phyloP scores from a whole-genome alignment of 768 basidiomycete species.

The Lyophyllum atratum region DNA sequence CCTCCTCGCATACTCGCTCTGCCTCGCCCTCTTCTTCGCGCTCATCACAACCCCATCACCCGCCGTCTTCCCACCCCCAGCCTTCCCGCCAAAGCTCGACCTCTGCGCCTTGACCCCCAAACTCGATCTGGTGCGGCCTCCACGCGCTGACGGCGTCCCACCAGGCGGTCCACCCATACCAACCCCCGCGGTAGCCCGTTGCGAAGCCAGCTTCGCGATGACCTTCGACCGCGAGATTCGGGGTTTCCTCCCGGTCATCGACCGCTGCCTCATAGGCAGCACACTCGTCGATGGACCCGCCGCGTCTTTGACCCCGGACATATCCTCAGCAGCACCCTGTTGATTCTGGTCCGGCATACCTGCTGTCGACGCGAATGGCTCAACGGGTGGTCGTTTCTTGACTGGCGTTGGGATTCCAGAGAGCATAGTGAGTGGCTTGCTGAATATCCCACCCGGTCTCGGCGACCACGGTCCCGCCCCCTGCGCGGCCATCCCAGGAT shows the following conservation, averaged over 20 bases:
- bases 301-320: background rate
- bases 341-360: background rate
- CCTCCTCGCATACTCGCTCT: conserved; percentile 72
- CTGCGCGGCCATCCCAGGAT: conserved; percentile 10
- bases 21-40: conserved; percentile 72
- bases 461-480: conserved; percentile 27
- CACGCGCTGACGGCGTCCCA: conserved; percentile 21
- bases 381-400: conserved; percentile 29
- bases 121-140: conserved; percentile 50
- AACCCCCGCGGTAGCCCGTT: conserved; percentile 50
- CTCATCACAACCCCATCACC: conserved; percentile 51
- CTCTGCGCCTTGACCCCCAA: conserved; percentile 43
- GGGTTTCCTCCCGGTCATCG: conserved; percentile 58
- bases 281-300: background rate
- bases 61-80: conserved; percentile 29
- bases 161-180: conserved; percentile 3
- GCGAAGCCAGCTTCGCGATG: conserved; percentile 73
- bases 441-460: conserved; percentile 46
- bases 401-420: conserved; percentile 39
- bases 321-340: background rate
- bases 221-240: conserved; percentile 82
- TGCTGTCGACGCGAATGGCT: background rate
- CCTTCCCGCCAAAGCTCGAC: conserved; percentile 38
- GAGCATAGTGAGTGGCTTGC: conserved; percentile 45
- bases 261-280: conserved; percentile 25